Evolutionary conservation across 768 basidiomycete genomes (phyloP).

Genomic region (Hortiboletus campestris): DNA sequence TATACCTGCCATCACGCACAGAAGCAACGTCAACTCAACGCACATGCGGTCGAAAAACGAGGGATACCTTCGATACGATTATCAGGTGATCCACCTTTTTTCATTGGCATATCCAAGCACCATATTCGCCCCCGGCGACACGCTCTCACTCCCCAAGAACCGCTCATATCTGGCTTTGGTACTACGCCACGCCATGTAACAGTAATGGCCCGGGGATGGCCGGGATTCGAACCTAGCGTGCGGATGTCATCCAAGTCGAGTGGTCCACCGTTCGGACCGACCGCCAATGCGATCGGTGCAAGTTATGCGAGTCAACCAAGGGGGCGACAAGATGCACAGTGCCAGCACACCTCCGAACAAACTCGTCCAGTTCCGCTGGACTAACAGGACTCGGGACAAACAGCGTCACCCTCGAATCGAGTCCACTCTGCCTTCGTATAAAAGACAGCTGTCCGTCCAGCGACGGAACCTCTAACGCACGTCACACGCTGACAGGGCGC

Average conservation of each 20-base stretch:
- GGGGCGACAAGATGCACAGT: neutral
- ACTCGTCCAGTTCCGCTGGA: too few species aligned
- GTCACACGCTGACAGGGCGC: too few species aligned
- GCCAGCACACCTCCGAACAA: conserved; percentile 71
- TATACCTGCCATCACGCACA: conserved; percentile 59
- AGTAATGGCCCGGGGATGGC: conserved; percentile 80
- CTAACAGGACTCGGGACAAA: too few species aligned
- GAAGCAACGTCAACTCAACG: neutral
- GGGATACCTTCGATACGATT: conserved; percentile 73
- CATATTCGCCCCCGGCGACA: conserved; percentile 35
- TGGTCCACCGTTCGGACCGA: conserved; percentile 17
- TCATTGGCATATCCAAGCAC: conserved; percentile 85
- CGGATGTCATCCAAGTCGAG: conserved; percentile 60
- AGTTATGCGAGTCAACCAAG: conserved; percentile 38
- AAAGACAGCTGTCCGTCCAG: too few species aligned
- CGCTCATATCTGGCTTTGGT: conserved; percentile 74
- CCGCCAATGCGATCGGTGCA: too few species aligned
- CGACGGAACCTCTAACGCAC: too few species aligned
- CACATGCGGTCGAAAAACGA: neutral
- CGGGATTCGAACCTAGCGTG: conserved; percentile 71
- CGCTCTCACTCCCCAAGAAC: conserved; percentile 49
- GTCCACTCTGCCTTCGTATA: too few species aligned
- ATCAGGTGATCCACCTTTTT: conserved; percentile 86
- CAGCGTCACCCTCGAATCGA: too few species aligned
- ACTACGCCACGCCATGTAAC: conserved; percentile 86